Base-by-base conservation (phyloP, 768 basidiomycete genomes). In the Phylloporus sp. region DNA sequence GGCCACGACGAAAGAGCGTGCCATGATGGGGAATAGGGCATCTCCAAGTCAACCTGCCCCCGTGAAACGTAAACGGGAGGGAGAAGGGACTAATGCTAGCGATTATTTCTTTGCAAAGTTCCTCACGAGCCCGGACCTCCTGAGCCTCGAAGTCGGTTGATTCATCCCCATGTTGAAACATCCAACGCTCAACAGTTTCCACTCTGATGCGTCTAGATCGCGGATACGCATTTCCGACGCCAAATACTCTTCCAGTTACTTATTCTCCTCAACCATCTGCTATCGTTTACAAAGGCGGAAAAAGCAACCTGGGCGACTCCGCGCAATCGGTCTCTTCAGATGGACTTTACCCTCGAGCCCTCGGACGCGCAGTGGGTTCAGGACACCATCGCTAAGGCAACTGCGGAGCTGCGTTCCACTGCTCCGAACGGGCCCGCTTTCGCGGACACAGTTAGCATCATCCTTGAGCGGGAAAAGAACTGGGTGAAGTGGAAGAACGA, bases 51-150 rank as follows among this genome's bases (percentile, higher is more conserved):
- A 71, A 50, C 61, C 69, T 39, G 67, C 58, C 9, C 60, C 60
- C 27, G 64, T 79, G 50, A 91, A 88, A 68, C 76, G 85, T 51
- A 88, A 85, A 70, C 81, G 85, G 22, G 88, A 86, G 18, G 77
- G 80, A 45, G 85, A 82, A 61, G 72, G 70, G 15, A 75, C 75
- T 49, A 70, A 73, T 18, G 66, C 53, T 5, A 80, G 74, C 44
- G 86, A 93, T 54, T 94, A 93, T 64, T 95, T 95, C 71, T 95
- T 94, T 62, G 90, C 93, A 32, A 97, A 95, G 69, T 95, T 92
- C 70, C 72, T 97, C 48, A 95, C 93, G 1, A 91, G 84, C 55
- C 85, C 89, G 0, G 91, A 93, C 49, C 73, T 97, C 20, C 74
- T 94, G 15, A 91, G 89, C 46, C 83, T 94, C 42, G 92, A 97